These are phyloP conservation scores for Fagopyrum homotropicum DNA, from an alignment of 148 eudicot species.

Conservation along the genomic window DNA sequence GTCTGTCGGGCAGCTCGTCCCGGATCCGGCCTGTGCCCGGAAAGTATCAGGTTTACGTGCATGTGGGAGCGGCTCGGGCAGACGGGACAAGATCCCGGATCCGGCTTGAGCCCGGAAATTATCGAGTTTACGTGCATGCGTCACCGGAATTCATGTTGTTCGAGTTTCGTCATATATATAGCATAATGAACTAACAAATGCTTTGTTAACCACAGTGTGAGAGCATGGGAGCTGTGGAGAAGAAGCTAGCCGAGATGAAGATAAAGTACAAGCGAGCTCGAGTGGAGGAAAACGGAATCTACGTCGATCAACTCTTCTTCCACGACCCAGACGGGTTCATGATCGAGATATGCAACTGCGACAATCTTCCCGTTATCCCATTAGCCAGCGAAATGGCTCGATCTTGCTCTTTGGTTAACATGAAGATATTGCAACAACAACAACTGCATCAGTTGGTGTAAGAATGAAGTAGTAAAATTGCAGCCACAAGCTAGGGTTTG, in stretches of 20 bases:
- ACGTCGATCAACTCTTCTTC: conserved; percentile 81
- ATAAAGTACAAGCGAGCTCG: conserved; percentile 40
- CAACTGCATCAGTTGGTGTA: neutral
- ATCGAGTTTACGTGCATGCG: too few species aligned
- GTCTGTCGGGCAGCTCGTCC: too few species aligned
- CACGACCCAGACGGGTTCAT: conserved; percentile 92
- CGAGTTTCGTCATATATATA: too few species aligned
- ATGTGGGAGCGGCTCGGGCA: too few species aligned
- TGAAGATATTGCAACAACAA: conserved; percentile 34
- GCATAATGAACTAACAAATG: too few species aligned
- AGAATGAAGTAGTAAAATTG: too few species aligned
- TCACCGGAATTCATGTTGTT: too few species aligned
- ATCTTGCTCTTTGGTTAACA: conserved; percentile 53
- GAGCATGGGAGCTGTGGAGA: conserved; percentile 83
- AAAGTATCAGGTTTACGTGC: too few species aligned
- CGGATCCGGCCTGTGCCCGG: too few species aligned
- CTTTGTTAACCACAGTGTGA: conserved; percentile 50
- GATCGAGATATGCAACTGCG: conserved; percentile 87
- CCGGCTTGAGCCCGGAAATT: too few species aligned
- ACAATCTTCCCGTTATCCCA: conserved; percentile 66
- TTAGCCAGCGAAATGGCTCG: conserved; percentile 50
- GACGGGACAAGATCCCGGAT: too few species aligned
- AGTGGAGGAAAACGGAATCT: conserved; percentile 76
- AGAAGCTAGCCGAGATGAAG: conserved; percentile 63
- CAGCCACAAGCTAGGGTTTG: neutral